These are phyloP conservation scores for Teratosphaeriaceae sp. DNA, from an alignment of 2,329 filamentous ascomycete genomes.

Conservation along the genomic window DNA sequence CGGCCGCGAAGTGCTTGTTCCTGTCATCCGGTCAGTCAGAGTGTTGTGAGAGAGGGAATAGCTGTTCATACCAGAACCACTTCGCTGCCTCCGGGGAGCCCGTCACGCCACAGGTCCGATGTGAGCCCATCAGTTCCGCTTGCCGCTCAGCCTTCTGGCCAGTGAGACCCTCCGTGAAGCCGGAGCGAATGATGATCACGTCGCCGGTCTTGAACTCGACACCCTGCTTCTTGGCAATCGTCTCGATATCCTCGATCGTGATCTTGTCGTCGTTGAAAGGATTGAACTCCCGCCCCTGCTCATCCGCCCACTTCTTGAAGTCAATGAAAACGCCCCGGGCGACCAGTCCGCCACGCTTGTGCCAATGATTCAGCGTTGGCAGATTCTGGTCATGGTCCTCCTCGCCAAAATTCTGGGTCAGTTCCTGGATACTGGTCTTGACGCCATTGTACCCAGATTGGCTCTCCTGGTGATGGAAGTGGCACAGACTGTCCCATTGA, in stretches of 20 bases:
- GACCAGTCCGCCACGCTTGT: constrained; percentile 46
- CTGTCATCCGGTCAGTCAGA: not conserved
- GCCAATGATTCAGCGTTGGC: constrained; percentile 41
- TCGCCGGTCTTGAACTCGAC: constrained; percentile 45
- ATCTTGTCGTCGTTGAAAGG: constrained; percentile 45
- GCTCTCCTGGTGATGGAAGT: constrained; percentile 33
- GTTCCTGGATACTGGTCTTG: constrained; percentile 24
- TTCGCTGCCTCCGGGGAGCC: constrained; percentile 43
- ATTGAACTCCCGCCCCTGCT: constrained; percentile 50
- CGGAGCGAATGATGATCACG: constrained; percentile 51
- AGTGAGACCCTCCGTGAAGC: constrained; percentile 43
- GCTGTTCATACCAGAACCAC: constrained; percentile 45
- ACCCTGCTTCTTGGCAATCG: constrained; percentile 39
- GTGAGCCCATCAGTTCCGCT: constrained; percentile 34
- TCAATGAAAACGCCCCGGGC: constrained; percentile 53
- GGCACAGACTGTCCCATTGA: constrained; percentile 43
- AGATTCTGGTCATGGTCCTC: constrained; percentile 23
- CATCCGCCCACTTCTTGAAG: constrained; percentile 51
- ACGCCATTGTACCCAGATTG: constrained; percentile 47
- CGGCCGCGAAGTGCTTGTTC: constrained; percentile 49
- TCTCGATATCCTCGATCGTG: constrained; percentile 36
- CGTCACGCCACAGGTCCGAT: constrained; percentile 35
- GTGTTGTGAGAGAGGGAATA: too few relatives aligned
- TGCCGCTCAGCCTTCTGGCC: constrained; percentile 33
- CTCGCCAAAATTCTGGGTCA: constrained; percentile 22